Evolutionary conservation across 768 basidiomycete genomes (phyloP), one percentile per base, ranked within the genome.

Genomic region (Naganishia vaughanmartiniae): DNA sequence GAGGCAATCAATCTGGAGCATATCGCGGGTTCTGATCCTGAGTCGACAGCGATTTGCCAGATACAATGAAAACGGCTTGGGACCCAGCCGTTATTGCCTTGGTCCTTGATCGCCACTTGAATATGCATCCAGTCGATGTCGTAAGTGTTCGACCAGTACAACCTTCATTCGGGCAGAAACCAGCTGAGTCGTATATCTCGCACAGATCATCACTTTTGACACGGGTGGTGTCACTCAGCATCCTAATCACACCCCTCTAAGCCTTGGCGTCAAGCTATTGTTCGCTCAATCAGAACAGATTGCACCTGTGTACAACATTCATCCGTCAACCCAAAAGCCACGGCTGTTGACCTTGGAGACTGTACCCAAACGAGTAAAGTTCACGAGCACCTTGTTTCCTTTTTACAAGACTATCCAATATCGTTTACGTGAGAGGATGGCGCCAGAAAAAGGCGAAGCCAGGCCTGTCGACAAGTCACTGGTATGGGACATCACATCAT

Each of bases 181-280:
- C 39, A 17, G 1, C 39, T 48, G 48, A 9, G 56, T 54, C 28
- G 31, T 65, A 21, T 30, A 65, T 31, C 46, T 19, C 54, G 65
- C 60, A 12, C 74, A 94, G 92, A 87, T 95, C 56, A 83, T 96
- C 57, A 94, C 92, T 0, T 96, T 95, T 77, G 93, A 96, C 79
- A 70, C 82, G 0, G 74, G 75, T 1, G 93, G 93, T 2, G 83
- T 95, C 17, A 91, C 93, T n/a, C 83, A 83, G 4, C 93, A 95
- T 76, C 90, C 90, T 1, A 96, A 96, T 78, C 93, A 96, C 80
- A 84, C 83, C 72, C 88, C 92, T 0, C 83, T 93, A 10, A 78
- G 81, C 26, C 90, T 88, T 46, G 86, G 85, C 45, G 78, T 83
- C 48, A 79, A 83, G 65, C 83, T 89, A 26, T 75, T 83, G 60